Base-by-base conservation (phyloP, 2,329 filamentous ascomycete species). In the Colletotrichum echinochloae region DNA sequence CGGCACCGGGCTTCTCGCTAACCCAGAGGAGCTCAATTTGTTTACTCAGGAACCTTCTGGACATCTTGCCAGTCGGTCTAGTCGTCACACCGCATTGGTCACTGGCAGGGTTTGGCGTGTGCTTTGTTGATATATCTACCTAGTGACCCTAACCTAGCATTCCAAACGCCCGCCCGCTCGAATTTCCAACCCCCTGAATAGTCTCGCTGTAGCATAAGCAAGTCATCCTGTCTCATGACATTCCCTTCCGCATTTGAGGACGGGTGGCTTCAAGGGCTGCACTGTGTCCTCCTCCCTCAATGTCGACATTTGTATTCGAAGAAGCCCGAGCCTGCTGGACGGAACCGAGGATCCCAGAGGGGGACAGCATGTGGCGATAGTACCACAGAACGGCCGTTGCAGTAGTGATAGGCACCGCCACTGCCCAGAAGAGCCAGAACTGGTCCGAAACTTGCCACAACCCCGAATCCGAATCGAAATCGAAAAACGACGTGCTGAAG, bases 401-500 rank as follows among this genome's bases (percentile, higher is more conserved):
- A 0, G 75, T 0, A 0, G 80, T 82, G 0, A 80, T 72, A 0
- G 79, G 78, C 26, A 78, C 54, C 0, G 79, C 76, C 63, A 79
- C 73, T 0, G 73, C 78, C 78, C 79, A 81, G 52, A 77, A 82
- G 0, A 81, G 41, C 80, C 80, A 82, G n/a, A 82, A 78, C 60
- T 77, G 74, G 3, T 59, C 46, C 0, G 78, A 79, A 0, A 81
- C 71, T 0, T 37, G 48, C 79, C 79, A 82, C 1, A 52, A 63
- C 11, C 73, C 74, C 0, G 72, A 73, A 3, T 74, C 68, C 0
- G 75, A 72, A 23, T 77, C 75, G 3, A 74, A 75, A 0, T 79
- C 74, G 69, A 85, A 85, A 54, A 86, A 86, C 0, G 79, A 81
- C 73, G 81, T 85, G 73, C 83, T 83, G 55, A 86, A 86, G 5